Percentiles rank a stretch among this genome's conserved stretches.
These are phyloP conservation scores for Hypoxylon sp. DNA, from an alignment of 2,329 filamentous ascomycete species.

Conservation along the genomic window DNA sequence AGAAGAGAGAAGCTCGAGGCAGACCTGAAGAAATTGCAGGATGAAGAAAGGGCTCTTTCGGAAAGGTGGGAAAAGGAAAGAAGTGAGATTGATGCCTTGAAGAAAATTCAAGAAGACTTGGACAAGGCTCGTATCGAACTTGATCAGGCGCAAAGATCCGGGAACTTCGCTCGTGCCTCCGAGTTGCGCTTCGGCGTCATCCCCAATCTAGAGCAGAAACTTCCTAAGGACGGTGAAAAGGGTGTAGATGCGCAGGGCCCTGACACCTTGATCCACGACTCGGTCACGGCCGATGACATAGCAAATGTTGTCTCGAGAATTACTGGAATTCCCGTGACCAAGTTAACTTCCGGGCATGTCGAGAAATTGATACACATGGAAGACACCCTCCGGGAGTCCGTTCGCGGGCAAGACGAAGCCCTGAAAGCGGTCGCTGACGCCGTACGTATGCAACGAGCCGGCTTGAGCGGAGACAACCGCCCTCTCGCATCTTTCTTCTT, in stretches of 20 bases:
- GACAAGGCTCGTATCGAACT: conserved; percentile 87
- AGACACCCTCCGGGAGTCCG: conserved; percentile 82
- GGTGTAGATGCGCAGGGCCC: conserved; percentile 48
- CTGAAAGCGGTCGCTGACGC: conserved; percentile 91
- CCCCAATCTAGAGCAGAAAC: conserved; percentile 79
- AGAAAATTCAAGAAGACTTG: conserved; percentile 87
- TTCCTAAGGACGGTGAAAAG: conserved; percentile 78
- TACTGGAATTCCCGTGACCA: conserved; percentile 92
- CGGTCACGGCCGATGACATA: conserved; percentile 95
- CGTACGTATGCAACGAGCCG: conserved; percentile 92
- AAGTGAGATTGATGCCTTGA: conserved; percentile 85
- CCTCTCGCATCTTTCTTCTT: conserved; percentile 98
- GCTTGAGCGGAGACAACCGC: conserved; percentile 89
- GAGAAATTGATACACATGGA: conserved; percentile 98
- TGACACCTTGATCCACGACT: conserved; percentile 84
- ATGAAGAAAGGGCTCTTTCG: conserved; percentile 79
- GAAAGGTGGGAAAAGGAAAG: conserved; percentile 92
- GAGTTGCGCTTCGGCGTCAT: conserved; percentile 92
- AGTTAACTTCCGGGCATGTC: conserved; percentile 91
- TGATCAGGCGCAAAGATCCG: conserved; percentile 86
- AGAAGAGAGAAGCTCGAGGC: conserved; percentile 86
- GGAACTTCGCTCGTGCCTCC: conserved; percentile 90
- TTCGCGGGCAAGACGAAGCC: conserved; percentile 94
- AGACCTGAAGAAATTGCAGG: conserved; percentile 79
- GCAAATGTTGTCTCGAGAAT: conserved; percentile 89